phyloP scores from a whole-genome alignment of 768 basidiomycete species.

The Leccinum rimulosum region DNA sequence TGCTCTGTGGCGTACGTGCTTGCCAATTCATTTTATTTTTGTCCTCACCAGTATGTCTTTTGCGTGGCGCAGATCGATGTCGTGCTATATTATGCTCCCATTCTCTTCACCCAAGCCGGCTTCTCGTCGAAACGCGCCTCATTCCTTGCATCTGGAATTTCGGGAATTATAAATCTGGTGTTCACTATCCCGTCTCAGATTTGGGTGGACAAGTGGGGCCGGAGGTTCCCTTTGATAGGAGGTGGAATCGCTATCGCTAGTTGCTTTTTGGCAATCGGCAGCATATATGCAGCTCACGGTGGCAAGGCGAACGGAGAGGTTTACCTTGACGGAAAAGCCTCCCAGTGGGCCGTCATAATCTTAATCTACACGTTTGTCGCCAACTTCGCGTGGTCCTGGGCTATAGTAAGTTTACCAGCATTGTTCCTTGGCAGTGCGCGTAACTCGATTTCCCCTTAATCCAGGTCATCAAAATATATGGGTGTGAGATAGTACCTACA shows the following conservation, averaged over 20 bases:
- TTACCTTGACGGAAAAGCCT: slow-evolving; percentile 19
- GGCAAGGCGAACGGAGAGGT: slow-evolving; percentile 26
- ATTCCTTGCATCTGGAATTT: slow-evolving; percentile 50
- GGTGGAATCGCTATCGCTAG: slow-evolving; percentile 41
- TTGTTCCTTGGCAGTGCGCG: neutral
- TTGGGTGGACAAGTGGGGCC: slow-evolving; percentile 40
- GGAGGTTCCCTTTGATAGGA: slow-evolving; percentile 36
- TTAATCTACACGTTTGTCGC: slow-evolving; percentile 48
- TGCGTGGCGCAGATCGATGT: slow-evolving; percentile 24
- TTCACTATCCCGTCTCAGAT: slow-evolving; percentile 38
- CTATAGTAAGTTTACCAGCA: slow-evolving; percentile 28
- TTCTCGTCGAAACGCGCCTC: slow-evolving; percentile 44
- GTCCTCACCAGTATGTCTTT: neutral
- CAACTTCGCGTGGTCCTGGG: slow-evolving; percentile 44
- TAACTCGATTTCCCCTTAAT: neutral
- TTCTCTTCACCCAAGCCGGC: slow-evolving; percentile 50
- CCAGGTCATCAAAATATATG: slow-evolving; percentile 38
- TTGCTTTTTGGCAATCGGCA: slow-evolving; percentile 42
- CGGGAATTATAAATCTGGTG: slow-evolving; percentile 43
- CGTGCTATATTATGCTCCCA: slow-evolving; percentile 41
- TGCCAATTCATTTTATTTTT: neutral
- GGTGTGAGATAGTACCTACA: slow-evolving; percentile 48
- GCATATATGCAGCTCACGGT: slow-evolving; percentile 42
- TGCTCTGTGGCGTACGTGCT: slow-evolving; percentile 32
- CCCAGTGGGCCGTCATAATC: slow-evolving; percentile 40